Evolutionary conservation across 331 rosid species (phyloP), one percentile per base, ranked within the genome.

Genomic region (Arachis monticola): DNA sequence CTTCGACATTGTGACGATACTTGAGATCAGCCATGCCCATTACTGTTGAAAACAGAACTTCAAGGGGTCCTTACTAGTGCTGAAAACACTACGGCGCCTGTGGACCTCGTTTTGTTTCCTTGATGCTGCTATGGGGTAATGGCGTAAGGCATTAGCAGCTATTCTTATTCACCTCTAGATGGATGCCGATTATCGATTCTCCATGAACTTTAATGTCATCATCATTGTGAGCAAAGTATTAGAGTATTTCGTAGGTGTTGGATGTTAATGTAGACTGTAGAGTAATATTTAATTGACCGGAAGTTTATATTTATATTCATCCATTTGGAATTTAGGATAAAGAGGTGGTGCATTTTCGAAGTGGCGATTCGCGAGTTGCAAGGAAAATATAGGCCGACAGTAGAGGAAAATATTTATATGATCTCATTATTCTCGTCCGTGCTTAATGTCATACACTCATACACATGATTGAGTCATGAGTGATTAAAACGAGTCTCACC

Each of bases 41-140:
- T 75, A 27, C 56, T 59, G 67, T 69, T 59, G 38, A 47, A 6
- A 64, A 32, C 75, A 42, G 48, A n/a, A 41, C 73, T 32, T 56
- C 2, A 1, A 45, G 63, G 51, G 52, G 32, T 13, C 45, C 41
- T 64, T 2, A 50, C 17, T 57, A 42, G 2, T 57, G 27, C 10
- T 57, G 69, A 64, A 69, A 63, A 64, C 74, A 70, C 65, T 22
- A 14, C 55, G 44, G 10, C 7, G 72, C 74, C 60, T 55, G n/a
- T 51, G 62, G 58, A 52, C 60, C 55, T 58, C 47, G 48, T 70
- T 70, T 13, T 57, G 66, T 51, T 67, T 76, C 56, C 65, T 8
- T 71, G 72, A 81, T 72, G 76, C 79, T 77, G 63, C 62, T 42
- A 32, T 59, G 68, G 35, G 55, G 63, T 35, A 35, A 35, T 35